These are phyloP conservation scores for Gyromitra esculenta DNA, from an alignment of 2,329 filamentous ascomycete species.

Conservation along the genomic window DNA sequence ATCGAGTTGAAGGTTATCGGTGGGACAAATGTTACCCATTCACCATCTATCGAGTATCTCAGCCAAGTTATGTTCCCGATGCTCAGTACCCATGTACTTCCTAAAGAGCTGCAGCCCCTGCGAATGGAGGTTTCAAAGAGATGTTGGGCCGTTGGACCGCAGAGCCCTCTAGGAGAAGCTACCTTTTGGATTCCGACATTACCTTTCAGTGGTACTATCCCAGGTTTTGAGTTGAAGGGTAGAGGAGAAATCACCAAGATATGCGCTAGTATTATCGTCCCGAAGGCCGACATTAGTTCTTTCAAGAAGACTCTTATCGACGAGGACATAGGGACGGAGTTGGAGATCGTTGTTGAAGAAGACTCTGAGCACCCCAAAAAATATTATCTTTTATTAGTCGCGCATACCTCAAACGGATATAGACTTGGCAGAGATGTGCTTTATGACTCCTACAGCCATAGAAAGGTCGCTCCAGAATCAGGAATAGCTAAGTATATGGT, in stretches of 20 bases:
- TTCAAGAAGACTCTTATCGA: slow-evolving; percentile 38
- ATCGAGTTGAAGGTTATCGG: slow-evolving; percentile 65
- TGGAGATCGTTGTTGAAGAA: slow-evolving; percentile 64
- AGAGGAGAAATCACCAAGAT: slow-evolving; percentile 62
- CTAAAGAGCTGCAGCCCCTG: slow-evolving; percentile 60
- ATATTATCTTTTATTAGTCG: slow-evolving; percentile 69
- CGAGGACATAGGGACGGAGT: slow-evolving; percentile 58
- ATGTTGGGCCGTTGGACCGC: slow-evolving; percentile 66
- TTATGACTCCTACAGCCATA: slow-evolving; percentile 40
- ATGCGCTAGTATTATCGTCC: slow-evolving; percentile 67
- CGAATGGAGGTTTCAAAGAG: slow-evolving; percentile 63
- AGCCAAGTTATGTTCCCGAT: slow-evolving; percentile 70
- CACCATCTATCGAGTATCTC: slow-evolving; percentile 70
- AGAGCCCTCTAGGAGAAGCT: slow-evolving; percentile 61
- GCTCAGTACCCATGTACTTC: slow-evolving; percentile 65
- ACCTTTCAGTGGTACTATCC: slow-evolving; percentile 60
- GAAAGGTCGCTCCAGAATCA: slow-evolving; percentile 23
- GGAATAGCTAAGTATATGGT: slow-evolving; percentile 50
- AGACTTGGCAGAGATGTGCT: slow-evolving; percentile 52
- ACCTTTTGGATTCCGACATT: slow-evolving; percentile 64
- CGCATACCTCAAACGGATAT: slow-evolving; percentile 62
- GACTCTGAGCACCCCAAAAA: slow-evolving; percentile 66
- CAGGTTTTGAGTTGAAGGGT: slow-evolving; percentile 59
- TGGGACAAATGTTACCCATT: slow-evolving; percentile 70
- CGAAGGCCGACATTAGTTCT: slow-evolving; percentile 57